Evolutionary conservation across 2,329 filamentous ascomycete species (phyloP), one percentile per base, ranked within the genome.

Genomic region (Stagonosporopsis chrysanthemi): DNA sequence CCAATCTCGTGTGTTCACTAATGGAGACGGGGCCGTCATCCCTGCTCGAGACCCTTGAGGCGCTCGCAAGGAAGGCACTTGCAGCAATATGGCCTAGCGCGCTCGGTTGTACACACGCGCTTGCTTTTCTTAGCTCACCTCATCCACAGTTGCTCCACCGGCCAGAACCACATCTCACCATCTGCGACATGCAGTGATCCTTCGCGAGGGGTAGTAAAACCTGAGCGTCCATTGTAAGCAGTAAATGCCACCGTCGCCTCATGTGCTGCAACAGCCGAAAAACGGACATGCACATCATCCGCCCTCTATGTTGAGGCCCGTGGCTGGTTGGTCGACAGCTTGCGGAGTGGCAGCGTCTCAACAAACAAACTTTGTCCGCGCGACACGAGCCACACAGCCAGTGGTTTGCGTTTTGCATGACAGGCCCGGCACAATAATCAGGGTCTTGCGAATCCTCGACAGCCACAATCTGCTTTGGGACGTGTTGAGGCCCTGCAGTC

Each of bases 41-140:
- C 46, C 46, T 46, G 26, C 40, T 33, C 46, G 22, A 15, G 28
- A 40, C 45, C 41, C 51, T 46, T 58, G 52, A 56, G 57, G 54
- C 58, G 54, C 62, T 38, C 36, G 26, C 56, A 55, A 36, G 36
- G 40, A 48, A 60, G 54, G 56, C 45, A 51, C 62, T 63, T 60
- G 49, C 41, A 26, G 41, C 31, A 29, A 33, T 43, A 4, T 29
- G 29, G 54, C 41, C 39, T 59, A 62, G 61, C 46, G 45, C n/a
- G 6, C 44, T 56, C 45, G 51, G 28, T 26, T 54, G 48, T 35
- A 55, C 40, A 52, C 56, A 60, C 45, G 35, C 40, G 29, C 42
- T 12, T 31, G 53, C 43, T 61, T 55, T 61, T 60, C 58, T 61
- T 60, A 60, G 58, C 57, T 55, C 46, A 56, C 43, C 15, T 47